phyloP scores from a whole-genome alignment of 371 early-diverging fungal genomes.

The Syncephalastrum racemosum region DNA sequence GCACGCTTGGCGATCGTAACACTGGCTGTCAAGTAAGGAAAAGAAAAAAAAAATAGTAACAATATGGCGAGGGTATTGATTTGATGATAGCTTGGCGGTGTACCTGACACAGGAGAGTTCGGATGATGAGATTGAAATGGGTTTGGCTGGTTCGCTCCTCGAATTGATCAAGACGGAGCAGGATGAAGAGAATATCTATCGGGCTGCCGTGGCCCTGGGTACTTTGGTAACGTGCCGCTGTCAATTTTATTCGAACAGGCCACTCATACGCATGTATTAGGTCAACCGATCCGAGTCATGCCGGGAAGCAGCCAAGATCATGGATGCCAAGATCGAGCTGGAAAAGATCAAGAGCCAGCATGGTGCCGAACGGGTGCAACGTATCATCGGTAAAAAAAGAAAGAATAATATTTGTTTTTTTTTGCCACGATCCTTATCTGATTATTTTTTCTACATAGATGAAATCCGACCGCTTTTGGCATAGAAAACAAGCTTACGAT shows the following conservation, averaged over 20 bases:
- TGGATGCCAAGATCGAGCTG: slow-evolving; percentile 28
- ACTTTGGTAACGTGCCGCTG: slow-evolving; percentile 43
- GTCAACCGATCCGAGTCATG: slow-evolving; percentile 24
- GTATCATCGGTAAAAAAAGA: slow-evolving; percentile 18
- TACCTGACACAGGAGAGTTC: slow-evolving; percentile 28
- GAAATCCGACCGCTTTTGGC: too few species aligned
- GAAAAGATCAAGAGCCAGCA: slow-evolving; percentile 13
- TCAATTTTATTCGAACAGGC: background rate
- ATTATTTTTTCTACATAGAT: too few species aligned
- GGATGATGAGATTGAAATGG: slow-evolving; percentile 50
- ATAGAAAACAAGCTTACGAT: too few species aligned
- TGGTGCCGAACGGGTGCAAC: slow-evolving; percentile 16
- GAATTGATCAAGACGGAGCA: slow-evolving; percentile 49
- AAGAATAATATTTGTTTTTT: too few species aligned
- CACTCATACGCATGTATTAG: slow-evolving; percentile 10
- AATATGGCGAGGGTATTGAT: background rate
- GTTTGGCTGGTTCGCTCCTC: slow-evolving; percentile 39
- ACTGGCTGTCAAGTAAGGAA: slow-evolving; percentile 41
- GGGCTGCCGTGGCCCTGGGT: slow-evolving; percentile 57
- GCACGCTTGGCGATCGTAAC: slow-evolving; percentile 40
- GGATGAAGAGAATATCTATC: slow-evolving; percentile 58
- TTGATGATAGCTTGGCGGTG: slow-evolving; percentile 25
- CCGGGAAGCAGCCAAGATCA: slow-evolving; percentile 33
- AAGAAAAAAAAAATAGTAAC: background rate
- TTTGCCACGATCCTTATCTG: too few species aligned